Evolutionary conservation across 352 stramenopile genomes (phyloP).

Genomic region (Globisporangium mamillatum): DNA sequence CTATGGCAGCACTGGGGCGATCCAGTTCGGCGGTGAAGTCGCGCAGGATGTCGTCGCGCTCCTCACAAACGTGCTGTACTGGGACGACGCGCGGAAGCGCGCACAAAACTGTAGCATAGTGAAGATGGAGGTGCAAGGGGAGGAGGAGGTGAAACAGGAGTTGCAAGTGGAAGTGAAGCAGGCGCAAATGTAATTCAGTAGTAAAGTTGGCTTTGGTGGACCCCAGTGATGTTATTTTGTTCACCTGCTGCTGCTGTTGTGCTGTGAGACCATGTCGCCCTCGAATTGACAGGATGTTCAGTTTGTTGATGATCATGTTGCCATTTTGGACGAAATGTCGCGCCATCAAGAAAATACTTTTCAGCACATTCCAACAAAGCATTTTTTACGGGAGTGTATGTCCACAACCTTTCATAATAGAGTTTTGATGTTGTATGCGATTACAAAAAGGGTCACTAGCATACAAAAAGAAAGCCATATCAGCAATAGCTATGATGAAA

Average conservation of each 20-base stretch:
- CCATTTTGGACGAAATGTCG: too few species aligned
- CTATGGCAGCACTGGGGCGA: slow-evolving; percentile 57
- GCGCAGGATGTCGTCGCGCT: slow-evolving; percentile 75
- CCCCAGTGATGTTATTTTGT: not conserved
- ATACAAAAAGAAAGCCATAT: not conserved
- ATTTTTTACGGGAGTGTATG: not conserved
- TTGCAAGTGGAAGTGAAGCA: not conserved
- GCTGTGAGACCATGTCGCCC: too few species aligned
- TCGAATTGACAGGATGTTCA: too few species aligned
- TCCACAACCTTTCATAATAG: not conserved
- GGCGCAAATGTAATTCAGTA: slow-evolving; percentile 5
- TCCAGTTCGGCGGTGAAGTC: slow-evolving; percentile 78
- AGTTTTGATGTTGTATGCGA: not conserved
- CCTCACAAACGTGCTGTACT: slow-evolving; percentile 64
- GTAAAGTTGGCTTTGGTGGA: not conserved
- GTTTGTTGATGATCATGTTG: too few species aligned
- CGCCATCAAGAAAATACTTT: not conserved
- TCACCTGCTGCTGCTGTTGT: too few species aligned
- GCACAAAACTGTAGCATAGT: slow-evolving; percentile 23
- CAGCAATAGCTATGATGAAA: not conserved
- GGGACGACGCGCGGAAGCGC: slow-evolving; percentile 59
- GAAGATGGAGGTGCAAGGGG: not conserved
- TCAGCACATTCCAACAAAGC: too few species aligned
- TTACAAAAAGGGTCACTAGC: not conserved
- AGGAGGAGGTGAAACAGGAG: not conserved